Percentiles rank a stretch among this genome's conserved stretches.
phyloP scores from a whole-genome alignment of 2,329 filamentous ascomycete genomes.

The Exophiala viscosa region DNA sequence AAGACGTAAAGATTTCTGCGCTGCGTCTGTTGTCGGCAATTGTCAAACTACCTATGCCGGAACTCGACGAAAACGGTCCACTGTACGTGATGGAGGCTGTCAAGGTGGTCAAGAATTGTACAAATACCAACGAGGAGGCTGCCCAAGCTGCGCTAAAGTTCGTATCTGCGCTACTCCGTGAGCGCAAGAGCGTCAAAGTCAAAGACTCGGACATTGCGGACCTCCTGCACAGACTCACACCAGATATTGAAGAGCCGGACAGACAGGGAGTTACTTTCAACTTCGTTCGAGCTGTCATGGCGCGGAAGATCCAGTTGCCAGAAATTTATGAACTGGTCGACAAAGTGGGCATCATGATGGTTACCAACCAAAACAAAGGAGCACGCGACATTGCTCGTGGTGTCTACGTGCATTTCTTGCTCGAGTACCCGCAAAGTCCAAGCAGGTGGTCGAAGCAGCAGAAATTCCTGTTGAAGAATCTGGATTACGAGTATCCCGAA shows the following conservation, averaged over 20 bases:
- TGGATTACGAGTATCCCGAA: slow-evolving; percentile 84
- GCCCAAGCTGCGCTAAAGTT: slow-evolving; percentile 87
- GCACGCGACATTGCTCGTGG: slow-evolving; percentile 84
- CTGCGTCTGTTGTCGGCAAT: slow-evolving; percentile 82
- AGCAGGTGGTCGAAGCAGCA: slow-evolving; percentile 85
- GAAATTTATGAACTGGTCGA: slow-evolving; percentile 89
- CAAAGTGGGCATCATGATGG: slow-evolving; percentile 85
- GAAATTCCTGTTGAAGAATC: slow-evolving; percentile 80
- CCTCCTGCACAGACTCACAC: slow-evolving; percentile 74
- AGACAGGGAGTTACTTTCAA: slow-evolving; percentile 92
- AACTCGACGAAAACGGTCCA: slow-evolving; percentile 66
- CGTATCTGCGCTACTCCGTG: slow-evolving; percentile 76
- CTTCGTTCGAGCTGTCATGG: slow-evolving; percentile 82
- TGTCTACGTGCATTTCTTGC: slow-evolving; percentile 88
- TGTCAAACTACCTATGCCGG: slow-evolving; percentile 73
- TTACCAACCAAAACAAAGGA: slow-evolving; percentile 86
- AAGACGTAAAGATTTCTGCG: slow-evolving; percentile 86
- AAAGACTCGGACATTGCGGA: slow-evolving; percentile 80
- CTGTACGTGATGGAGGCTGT: slow-evolving; percentile 83
- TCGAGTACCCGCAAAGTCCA: slow-evolving; percentile 90
- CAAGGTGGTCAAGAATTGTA: slow-evolving; percentile 71
- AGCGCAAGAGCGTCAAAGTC: slow-evolving; percentile 70
- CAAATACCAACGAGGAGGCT: slow-evolving; percentile 75
- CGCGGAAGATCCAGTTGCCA: slow-evolving; percentile 78
- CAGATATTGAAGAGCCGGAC: slow-evolving; percentile 88